These are phyloP conservation scores for Capsella bursapastoris DNA, from an alignment of 345 rosid genomes.

Conservation along the genomic window DNA sequence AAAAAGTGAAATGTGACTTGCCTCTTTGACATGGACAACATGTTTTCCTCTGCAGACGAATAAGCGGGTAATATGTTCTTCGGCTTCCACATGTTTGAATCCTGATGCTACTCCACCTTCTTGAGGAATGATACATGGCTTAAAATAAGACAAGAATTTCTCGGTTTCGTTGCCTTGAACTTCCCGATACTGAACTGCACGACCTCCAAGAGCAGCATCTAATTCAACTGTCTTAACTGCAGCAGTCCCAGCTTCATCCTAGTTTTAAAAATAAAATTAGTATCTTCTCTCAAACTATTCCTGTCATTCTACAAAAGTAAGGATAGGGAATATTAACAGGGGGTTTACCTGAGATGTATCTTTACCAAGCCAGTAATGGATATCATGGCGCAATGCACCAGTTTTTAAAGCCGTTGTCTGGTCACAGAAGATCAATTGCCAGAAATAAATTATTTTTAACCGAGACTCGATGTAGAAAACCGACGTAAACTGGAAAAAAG, in stretches of 20 bases:
- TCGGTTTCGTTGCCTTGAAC: constrained; percentile 95
- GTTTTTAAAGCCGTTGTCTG: constrained; percentile 81
- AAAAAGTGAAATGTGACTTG: constrained; percentile 46
- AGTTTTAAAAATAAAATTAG: not conserved
- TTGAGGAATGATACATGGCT: constrained; percentile 96
- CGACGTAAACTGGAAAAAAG: not conserved
- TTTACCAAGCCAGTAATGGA: constrained; percentile 95
- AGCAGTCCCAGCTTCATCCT: constrained; percentile 98
- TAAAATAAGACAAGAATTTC: constrained; percentile 88
- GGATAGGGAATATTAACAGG: not conserved
- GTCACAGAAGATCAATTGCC: constrained; percentile 8
- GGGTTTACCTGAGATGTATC: constrained; percentile 72
- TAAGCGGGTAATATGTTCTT: constrained; percentile 81
- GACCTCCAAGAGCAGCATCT: constrained; percentile 99
- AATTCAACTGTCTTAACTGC: constrained; percentile 95
- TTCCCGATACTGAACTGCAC: constrained; percentile 99
- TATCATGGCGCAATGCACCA: constrained; percentile 83
- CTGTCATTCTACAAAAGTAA: not conserved
- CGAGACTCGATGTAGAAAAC: not conserved
- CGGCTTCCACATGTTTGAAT: constrained; percentile 80
- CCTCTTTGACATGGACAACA: constrained; percentile 95
- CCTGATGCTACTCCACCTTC: constrained; percentile 95
- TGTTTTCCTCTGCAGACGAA: constrained; percentile 93
- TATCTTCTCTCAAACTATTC: not conserved
- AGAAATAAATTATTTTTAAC: not conserved